phyloP scores from a whole-genome alignment of 345 rosid species.

The Toxicodendron radicans region DNA sequence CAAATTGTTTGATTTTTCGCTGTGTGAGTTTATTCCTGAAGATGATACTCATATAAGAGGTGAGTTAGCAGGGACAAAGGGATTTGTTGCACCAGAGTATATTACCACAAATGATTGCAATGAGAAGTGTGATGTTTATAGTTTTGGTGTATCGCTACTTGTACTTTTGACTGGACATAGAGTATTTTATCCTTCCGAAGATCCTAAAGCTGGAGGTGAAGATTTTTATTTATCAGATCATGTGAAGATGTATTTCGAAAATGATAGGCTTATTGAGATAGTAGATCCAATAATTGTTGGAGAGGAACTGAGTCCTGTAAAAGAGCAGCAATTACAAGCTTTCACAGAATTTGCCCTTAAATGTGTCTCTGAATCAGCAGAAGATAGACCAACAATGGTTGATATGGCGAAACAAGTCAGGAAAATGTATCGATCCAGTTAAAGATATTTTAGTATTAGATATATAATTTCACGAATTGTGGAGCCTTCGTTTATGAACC shows the following conservation, averaged over 20 bases:
- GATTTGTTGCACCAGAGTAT: conserved; percentile 13
- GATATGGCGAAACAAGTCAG: conserved; percentile 24
- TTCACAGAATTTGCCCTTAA: background rate
- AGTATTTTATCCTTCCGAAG: background rate
- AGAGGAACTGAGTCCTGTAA: conserved; percentile 4
- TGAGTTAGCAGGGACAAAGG: too few relatives aligned
- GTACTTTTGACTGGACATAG: background rate
- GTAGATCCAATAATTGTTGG: conserved; percentile 4
- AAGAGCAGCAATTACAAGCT: conserved; percentile 5
- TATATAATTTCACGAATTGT: background rate
- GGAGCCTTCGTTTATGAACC: too few relatives aligned
- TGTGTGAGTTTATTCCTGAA: conserved; percentile 23
- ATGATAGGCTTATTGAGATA: background rate
- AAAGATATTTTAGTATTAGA: background rate
- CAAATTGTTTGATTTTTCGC: background rate
- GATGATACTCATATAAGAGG: conserved; percentile 13
- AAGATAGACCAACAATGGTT: conserved; percentile 25
- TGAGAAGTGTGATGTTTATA: conserved; percentile 32
- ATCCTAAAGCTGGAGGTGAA: background rate
- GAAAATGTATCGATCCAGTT: background rate
- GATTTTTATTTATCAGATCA: background rate
- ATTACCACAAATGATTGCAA: background rate
- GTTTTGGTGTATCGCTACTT: background rate
- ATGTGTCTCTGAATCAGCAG: background rate
- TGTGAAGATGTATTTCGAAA: background rate